These are phyloP conservation scores for Diaporthe nobilis DNA, from an alignment of 2,329 filamentous ascomycete genomes.

Conservation along the genomic window DNA sequence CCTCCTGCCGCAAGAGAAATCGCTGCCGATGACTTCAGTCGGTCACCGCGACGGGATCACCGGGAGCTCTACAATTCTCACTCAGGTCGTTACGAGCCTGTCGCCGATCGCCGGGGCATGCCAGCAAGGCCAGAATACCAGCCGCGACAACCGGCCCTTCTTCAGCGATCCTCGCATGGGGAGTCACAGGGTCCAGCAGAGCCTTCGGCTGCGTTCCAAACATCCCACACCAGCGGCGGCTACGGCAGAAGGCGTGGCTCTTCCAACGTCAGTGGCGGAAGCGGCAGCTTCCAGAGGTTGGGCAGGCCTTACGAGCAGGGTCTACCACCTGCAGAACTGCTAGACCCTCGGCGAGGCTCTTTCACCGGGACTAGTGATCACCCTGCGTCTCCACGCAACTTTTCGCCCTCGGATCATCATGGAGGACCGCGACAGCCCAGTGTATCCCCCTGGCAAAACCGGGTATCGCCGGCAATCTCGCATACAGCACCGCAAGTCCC, in stretches of 20 bases:
- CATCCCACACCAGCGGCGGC: conserved; percentile 75
- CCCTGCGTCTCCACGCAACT: conserved; percentile 62
- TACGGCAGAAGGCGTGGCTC: conserved; percentile 87
- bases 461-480: conserved; percentile 59
- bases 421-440: conserved; percentile 48
- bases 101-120: conserved; percentile 81
- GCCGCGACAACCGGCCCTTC: conserved; percentile 80
- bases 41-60: conserved; percentile 84
- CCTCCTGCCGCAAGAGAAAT: conserved; percentile 82
- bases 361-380: conserved; percentile 65
- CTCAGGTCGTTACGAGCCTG: conserved; percentile 92
- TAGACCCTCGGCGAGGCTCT: conserved; percentile 63
- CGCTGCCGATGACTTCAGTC: conserved; percentile 92
- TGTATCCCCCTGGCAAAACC: conserved; percentile 57
- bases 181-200: conserved; percentile 79
- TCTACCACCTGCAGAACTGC: conserved; percentile 59
- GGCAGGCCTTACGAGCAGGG: conserved; percentile 59
- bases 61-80: conserved; percentile 95
- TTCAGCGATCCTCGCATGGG: conserved; percentile 79
- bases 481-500: conserved; percentile 55
- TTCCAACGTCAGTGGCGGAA: conserved; percentile 91
- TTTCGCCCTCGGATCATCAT: conserved; percentile 55
- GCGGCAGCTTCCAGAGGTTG: conserved; percentile 75
- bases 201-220: conserved; percentile 89
- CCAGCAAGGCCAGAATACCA: conserved; percentile 74